Base-by-base conservation (phyloP, 345 rosid species). In the Populus alba region DNA sequence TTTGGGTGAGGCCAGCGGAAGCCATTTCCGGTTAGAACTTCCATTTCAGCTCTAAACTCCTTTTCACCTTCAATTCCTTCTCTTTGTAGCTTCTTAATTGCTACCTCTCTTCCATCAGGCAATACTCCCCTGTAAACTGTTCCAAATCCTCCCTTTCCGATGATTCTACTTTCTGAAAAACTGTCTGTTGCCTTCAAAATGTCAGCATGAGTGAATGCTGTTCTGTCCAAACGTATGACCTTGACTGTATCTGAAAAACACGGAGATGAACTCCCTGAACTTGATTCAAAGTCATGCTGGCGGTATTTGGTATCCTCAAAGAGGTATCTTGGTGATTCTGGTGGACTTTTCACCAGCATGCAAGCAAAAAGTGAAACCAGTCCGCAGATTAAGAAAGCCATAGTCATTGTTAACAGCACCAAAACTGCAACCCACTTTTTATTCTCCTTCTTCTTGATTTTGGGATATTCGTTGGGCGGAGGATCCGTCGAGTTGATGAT, bases 1-100 rank as follows among this genome's bases (percentile, higher is more conserved):
- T 95, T 92, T 2, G 94, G 99, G 75, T 95, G 98, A 0, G 97
- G 95, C 97, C 98, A 95, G 39, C 95, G 93, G 74, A 89, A 85
- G 77, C 92, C 88, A 38, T 90, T 89, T 38, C 94, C 94, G 45
- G 90, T 81, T 18, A 93, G 77, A n/a, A 93, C 96, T 81, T 93
- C 99, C 99, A 95, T 95, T 79, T 95, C 99, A 9, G 98, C 89
- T 72, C 86, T 87, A 79, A 95, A 93, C 72, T 93, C 99, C 74
- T 78, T 92, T 82, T 95, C 99, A 1, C 98, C 99, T 69, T 95
- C 97, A 1, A 72, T 78, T 74, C 97, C 99, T 87, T 92, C 90
- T 51, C 94, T 88, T 71, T 90, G 98, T 15, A 91, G 92, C 88
- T 91, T 92, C 87, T 95, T 95, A 23, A 95, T 93, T 38, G 99